Conservation (phyloP, 2,329 filamentous ascomycete species). For the Chaetomium olivaceum region DNA sequence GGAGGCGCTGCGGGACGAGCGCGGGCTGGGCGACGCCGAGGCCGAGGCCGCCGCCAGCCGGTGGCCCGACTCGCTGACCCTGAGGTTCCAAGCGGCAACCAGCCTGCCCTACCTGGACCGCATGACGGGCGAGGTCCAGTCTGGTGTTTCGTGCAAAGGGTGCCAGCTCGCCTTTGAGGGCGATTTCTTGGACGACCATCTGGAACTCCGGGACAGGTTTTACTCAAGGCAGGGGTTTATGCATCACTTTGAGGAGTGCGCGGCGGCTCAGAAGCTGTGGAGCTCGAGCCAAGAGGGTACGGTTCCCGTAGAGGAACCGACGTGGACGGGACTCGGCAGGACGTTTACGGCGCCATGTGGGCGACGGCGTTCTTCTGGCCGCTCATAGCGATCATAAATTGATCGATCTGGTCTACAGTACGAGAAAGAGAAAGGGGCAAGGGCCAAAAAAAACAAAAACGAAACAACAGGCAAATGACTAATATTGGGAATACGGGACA, state of each 20-base stretch:
- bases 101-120: slow-evolving; percentile 21
- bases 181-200: slow-evolving; percentile 22
- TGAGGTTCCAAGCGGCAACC: slow-evolving; percentile 21
- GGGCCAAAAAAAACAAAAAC: background rate
- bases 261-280: slow-evolving; percentile 20
- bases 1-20: background rate
- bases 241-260: slow-evolving; percentile 20
- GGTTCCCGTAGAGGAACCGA: slow-evolving; percentile 15
- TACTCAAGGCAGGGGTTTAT: slow-evolving; percentile 20
- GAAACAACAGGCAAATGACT: background rate
- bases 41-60: slow-evolving; percentile 11
- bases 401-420: background rate
- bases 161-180: slow-evolving; percentile 20
- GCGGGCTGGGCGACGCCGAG: background rate
- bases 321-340: slow-evolving; percentile 17
- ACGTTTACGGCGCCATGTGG: slow-evolving; percentile 13
- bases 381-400: background rate
- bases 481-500: background rate
- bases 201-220: slow-evolving; percentile 19
- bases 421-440: background rate
- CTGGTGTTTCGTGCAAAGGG: slow-evolving; percentile 24
- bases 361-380: slow-evolving; percentile 3
- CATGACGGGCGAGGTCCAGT: slow-evolving; percentile 10
- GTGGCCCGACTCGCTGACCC: slow-evolving; percentile 22
- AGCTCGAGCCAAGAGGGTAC: slow-evolving; percentile 15